Evolutionary conservation across 495 filamentous ascomycete genomes (phyloP).

Genomic region (Xeromyces bisporus): DNA sequence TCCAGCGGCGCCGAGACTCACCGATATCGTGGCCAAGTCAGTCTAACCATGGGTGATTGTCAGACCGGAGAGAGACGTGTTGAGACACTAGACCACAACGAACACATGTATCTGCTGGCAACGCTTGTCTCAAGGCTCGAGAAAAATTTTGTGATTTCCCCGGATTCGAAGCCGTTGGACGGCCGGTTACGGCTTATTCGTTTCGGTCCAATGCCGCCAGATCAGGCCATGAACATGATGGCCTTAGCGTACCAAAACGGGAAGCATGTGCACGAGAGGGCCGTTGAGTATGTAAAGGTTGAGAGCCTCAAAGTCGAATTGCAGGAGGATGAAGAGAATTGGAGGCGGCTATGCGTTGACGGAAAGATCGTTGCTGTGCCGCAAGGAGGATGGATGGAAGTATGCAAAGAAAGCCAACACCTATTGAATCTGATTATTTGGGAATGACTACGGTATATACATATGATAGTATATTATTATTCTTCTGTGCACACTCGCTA

Average conservation of each 20-base stretch:
- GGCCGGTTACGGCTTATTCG: slow-evolving; percentile 53
- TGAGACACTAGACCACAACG: slow-evolving; percentile 14
- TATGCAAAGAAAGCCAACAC: slow-evolving; percentile 25
- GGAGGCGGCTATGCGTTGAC: slow-evolving; percentile 78
- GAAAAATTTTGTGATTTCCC: slow-evolving; percentile 61
- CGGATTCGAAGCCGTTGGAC: slow-evolving; percentile 45
- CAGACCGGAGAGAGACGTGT: slow-evolving; percentile 10
- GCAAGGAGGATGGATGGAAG: slow-evolving; percentile 51
- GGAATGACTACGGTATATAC: too few relatives aligned
- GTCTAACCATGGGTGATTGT: slow-evolving; percentile 10
- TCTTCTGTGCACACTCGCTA: too few relatives aligned
- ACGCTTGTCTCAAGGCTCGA: slow-evolving; percentile 68
- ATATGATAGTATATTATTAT: too few relatives aligned
- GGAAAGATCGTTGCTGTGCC: slow-evolving; percentile 65
- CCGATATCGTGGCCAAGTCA: slow-evolving; percentile 47
- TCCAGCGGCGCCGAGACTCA: slow-evolving; percentile 43
- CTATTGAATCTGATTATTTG: slow-evolving; percentile 11
- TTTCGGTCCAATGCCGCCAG: slow-evolving; percentile 45
- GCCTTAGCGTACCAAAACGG: slow-evolving; percentile 56
- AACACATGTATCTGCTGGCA: slow-evolving; percentile 58
- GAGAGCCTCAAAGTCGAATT: slow-evolving; percentile 49
- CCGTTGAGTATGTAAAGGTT: slow-evolving; percentile 49
- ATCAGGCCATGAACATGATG: slow-evolving; percentile 60
- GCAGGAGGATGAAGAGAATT: slow-evolving; percentile 41
- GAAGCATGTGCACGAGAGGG: slow-evolving; percentile 42